These are phyloP conservation scores for Teunomyces atbi DNA, from an alignment of 805 yeast genomes.

Conservation along the genomic window DNA sequence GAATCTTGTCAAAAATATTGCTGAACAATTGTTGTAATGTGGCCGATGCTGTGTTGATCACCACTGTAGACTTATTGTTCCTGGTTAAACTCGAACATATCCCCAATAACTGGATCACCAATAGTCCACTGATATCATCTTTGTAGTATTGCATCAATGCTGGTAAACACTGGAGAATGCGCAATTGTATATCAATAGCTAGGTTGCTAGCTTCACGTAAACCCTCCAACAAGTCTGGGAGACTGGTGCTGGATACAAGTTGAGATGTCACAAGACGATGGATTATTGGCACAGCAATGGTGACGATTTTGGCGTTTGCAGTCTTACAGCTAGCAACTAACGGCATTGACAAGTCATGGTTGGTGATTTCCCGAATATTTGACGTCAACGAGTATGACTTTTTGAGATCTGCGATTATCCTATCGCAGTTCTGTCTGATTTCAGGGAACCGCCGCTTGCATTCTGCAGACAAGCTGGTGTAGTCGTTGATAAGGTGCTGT, in stretches of 20 bases:
- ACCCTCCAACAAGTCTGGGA: constrained; percentile 61
- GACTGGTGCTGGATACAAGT: constrained; percentile 52
- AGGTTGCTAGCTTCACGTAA: constrained; percentile 71
- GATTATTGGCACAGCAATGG: constrained; percentile 69
- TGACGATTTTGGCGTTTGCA: constrained; percentile 69
- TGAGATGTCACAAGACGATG: constrained; percentile 56
- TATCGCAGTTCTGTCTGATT: constrained; percentile 48
- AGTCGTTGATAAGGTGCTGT: constrained; percentile 54
- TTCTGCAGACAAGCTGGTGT: constrained; percentile 61
- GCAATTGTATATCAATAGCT: constrained; percentile 80
- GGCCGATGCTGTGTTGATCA: constrained; percentile 88
- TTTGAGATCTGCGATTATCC: constrained; percentile 19
- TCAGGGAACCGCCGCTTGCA: constrained; percentile 69
- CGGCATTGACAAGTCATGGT: constrained; percentile 43
- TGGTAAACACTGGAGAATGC: constrained; percentile 81
- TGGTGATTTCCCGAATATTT: constrained; percentile 28
- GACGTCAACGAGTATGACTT: constrained; percentile 18
- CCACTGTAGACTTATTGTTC: constrained; percentile 69
- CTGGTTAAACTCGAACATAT: constrained; percentile 74
- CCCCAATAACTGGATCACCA: constrained; percentile 56
- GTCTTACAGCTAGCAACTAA: constrained; percentile 71
- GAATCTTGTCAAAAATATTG: constrained; percentile 60
- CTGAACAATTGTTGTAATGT: constrained; percentile 84
- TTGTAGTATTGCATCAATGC: constrained; percentile 66
- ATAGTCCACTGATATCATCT: constrained; percentile 49